Evolutionary conservation across 768 basidiomycete species (phyloP), one percentile per base, ranked within the genome.

Genomic region (Lentinula edodes): DNA sequence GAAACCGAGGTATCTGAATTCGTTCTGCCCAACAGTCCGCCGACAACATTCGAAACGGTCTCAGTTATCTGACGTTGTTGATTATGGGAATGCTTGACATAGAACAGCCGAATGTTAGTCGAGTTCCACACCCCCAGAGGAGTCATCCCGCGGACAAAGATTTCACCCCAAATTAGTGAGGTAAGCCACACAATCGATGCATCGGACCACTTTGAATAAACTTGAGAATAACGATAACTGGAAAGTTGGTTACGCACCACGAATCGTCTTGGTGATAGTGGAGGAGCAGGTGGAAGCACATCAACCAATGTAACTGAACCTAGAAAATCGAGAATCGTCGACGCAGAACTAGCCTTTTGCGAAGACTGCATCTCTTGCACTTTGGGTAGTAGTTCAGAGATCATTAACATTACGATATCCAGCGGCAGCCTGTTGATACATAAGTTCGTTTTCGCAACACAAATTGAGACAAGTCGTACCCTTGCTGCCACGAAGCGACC

Each of bases 401-500:
- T 88, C n/a, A 92, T 78, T 18, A 97, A 73, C 78, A 96, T 87
- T 43, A 97, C 86, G 2, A 87, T 79, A 70, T 97, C 95, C 43
- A 98, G 80, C 8, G 96, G 95, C 35, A 98, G 80, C 10, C 93
- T 95, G 64, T 18, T 58, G 34, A 23, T 18, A 28, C 5, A 20
- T 70, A 20, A 68, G 54, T 45, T 15, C 52, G 52, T 62, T n/a
- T 62, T 51, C 34, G 20, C 41, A n/a, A 55, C 52, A 58, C 20
- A 15, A 52, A 54, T 58, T 45, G 56, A 43, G 59, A 62, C 6
- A 20, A n/a, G 6, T 35, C 46, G 5, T 66, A 93, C 93, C 95
- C 95, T 81, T 95, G 93, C 67, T 96, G 92, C 96, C 96, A 98
- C 2, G 95, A 95, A 20, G 90, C 84, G 4, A 94, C 89, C 90